Evolutionary conservation across 306 rosid genomes (phyloP).

Genomic region (Citrullus colocynthis): DNA sequence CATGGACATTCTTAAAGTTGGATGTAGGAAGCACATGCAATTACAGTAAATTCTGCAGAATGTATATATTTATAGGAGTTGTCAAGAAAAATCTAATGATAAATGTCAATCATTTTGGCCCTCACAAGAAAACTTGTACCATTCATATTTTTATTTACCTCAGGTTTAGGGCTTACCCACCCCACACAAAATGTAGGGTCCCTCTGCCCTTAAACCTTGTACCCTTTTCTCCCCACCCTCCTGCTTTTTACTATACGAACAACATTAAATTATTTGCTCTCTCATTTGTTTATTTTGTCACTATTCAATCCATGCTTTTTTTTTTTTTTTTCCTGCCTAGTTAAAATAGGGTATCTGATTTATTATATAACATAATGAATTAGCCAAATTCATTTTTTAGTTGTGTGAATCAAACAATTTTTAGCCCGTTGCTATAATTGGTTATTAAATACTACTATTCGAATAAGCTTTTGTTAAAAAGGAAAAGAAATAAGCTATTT

Average conservation of each 20-base stretch:
- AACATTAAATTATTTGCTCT: not conserved
- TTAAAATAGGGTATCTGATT: too few relatives aligned
- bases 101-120: not conserved
- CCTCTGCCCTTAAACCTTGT: not conserved
- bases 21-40: not conserved
- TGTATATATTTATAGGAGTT: not conserved
- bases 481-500: too few relatives aligned
- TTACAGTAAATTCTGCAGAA: not conserved
- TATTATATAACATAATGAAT: too few relatives aligned
- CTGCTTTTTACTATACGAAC: not conserved
- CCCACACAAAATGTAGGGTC: not conserved
- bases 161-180: not conserved
- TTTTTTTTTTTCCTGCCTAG: not conserved
- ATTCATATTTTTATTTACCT: not conserved
- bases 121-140: not conserved
- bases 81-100: not conserved
- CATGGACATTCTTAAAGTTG: not conserved
- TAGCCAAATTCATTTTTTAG: too few relatives aligned
- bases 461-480: too few relatives aligned
- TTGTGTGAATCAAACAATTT: too few relatives aligned
- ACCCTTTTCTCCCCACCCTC: not conserved
- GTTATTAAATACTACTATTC: too few relatives aligned
- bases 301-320: not conserved
- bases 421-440: too few relatives aligned
- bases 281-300: not conserved